Evolutionary conservation across 2,329 filamentous ascomycete species (phyloP).

Genomic region (Arthrobotrys conoides): DNA sequence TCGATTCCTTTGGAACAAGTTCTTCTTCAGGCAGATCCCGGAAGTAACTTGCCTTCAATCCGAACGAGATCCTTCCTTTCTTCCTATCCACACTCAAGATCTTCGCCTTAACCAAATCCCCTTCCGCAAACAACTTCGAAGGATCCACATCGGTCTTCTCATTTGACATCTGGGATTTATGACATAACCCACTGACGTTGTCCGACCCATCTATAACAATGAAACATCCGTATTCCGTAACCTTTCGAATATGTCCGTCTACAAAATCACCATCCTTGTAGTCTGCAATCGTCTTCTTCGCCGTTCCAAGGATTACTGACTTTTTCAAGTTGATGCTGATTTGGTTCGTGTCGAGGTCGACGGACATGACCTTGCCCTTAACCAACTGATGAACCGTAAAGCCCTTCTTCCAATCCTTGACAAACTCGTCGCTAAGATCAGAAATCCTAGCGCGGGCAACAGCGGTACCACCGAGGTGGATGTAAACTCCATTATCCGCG

Average conservation of each 20-base stretch:
- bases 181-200: conserved; percentile 93
- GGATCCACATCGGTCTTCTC: conserved; percentile 81
- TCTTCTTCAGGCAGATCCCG: conserved; percentile 74
- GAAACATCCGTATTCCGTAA: conserved; percentile 95
- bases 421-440: conserved; percentile 88
- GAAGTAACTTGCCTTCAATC: conserved; percentile 93
- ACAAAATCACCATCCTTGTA: conserved; percentile 84
- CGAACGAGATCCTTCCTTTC: conserved; percentile 86
- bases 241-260: conserved; percentile 91
- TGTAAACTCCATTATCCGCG: conserved; percentile 88
- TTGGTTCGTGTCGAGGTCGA: conserved; percentile 78
- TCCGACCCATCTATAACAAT: conserved; percentile 87
- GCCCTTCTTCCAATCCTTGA: conserved; percentile 95
- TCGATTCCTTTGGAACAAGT: conserved; percentile 68
- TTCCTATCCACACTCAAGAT: conserved; percentile 82
- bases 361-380: conserved; percentile 82
- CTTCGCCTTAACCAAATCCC: conserved; percentile 93
- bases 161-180: conserved; percentile 92
- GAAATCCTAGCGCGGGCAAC: conserved; percentile 87
- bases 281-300: conserved; percentile 78
- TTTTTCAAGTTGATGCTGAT: conserved; percentile 89
- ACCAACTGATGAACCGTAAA: conserved; percentile 93
- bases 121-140: conserved; percentile 88
- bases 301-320: conserved; percentile 78
- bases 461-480: conserved; percentile 84